Evolutionary conservation across 352 stramenopile species (phyloP).

Genomic region (Phytophthora sp.): DNA sequence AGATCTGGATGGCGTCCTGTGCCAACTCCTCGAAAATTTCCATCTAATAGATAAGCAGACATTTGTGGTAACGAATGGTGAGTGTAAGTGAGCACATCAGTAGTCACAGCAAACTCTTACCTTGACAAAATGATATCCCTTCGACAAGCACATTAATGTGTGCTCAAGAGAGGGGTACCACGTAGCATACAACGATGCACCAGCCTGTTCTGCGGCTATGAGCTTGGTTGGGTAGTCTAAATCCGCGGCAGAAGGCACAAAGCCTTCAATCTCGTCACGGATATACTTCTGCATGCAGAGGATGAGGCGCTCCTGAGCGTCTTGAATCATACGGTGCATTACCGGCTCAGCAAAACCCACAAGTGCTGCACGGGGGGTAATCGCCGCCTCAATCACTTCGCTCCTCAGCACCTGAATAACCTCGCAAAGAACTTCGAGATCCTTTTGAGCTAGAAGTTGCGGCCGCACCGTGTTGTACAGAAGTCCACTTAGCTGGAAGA

Average conservation of each 20-base stretch:
- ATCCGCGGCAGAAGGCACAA: conserved; percentile 54
- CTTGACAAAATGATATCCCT: conserved; percentile 87
- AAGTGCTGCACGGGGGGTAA: conserved; percentile 55
- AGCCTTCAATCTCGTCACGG: conserved; percentile 84
- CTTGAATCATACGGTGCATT: conserved; percentile 86
- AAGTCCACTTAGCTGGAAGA: conserved; percentile 76
- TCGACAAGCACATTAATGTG: conserved; percentile 86
- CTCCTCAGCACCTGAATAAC: conserved; percentile 78
- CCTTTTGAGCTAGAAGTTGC: conserved; percentile 73
- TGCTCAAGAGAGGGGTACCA: conserved; percentile 87
- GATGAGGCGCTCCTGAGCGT: conserved; percentile 83
- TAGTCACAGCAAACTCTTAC: conserved; percentile 27
- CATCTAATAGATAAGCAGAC: conserved; percentile 43
- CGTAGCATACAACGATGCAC: conserved; percentile 68
- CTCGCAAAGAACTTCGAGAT: conserved; percentile 80
- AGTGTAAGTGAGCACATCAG: too few relatives aligned
- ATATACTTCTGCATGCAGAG: conserved; percentile 88
- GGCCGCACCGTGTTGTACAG: conserved; percentile 79
- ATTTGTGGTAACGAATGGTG: too few relatives aligned
- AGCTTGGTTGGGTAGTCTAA: conserved; percentile 83
- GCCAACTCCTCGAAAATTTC: conserved; percentile 88
- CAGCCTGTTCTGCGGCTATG: conserved; percentile 29
- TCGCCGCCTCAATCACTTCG: conserved; percentile 78
- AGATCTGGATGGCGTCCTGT: conserved; percentile 85
- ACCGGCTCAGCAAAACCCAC: conserved; percentile 72